phyloP scores from a whole-genome alignment of 176 grass and related monocot species.

The Cenchrus fungigraminus region DNA sequence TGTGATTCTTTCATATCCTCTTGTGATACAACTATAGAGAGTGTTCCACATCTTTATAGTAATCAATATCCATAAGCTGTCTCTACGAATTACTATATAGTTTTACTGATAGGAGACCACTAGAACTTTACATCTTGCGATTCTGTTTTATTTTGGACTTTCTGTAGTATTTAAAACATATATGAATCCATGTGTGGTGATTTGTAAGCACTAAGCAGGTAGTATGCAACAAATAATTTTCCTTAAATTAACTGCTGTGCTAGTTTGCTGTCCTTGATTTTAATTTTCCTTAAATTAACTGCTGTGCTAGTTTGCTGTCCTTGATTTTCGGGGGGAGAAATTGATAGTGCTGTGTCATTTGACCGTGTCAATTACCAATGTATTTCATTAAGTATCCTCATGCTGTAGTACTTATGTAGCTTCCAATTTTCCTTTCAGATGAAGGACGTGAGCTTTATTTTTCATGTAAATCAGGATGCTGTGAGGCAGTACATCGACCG shows the following conservation, averaged over 20 bases:
- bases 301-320: not conserved
- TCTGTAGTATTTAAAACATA: too few relatives aligned
- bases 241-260: not conserved
- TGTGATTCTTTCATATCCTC: not conserved
- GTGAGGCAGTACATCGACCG: constrained; percentile 37
- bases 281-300: not conserved
- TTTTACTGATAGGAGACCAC: too few relatives aligned
- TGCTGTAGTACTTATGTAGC: not conserved
- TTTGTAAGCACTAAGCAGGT: too few relatives aligned
- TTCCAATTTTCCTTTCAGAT: constrained; percentile 45
- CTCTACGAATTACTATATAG: too few relatives aligned
- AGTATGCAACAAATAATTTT: not conserved
- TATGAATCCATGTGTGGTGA: too few relatives aligned
- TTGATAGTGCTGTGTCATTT: too few relatives aligned
- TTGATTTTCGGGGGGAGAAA: not conserved
- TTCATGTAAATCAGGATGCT: constrained; percentile 50
- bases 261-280: not conserved
- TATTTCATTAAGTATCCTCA: not conserved
- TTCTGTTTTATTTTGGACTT: not conserved
- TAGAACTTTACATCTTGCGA: too few relatives aligned
- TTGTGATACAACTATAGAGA: not conserved
- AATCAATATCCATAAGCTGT: not conserved
- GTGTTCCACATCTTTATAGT: not conserved
- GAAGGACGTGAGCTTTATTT: constrained; percentile 68
- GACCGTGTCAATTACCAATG: not conserved